Base-by-base conservation (phyloP, 2,329 filamentous ascomycete species). In the Ceratocystis papillata region DNA sequence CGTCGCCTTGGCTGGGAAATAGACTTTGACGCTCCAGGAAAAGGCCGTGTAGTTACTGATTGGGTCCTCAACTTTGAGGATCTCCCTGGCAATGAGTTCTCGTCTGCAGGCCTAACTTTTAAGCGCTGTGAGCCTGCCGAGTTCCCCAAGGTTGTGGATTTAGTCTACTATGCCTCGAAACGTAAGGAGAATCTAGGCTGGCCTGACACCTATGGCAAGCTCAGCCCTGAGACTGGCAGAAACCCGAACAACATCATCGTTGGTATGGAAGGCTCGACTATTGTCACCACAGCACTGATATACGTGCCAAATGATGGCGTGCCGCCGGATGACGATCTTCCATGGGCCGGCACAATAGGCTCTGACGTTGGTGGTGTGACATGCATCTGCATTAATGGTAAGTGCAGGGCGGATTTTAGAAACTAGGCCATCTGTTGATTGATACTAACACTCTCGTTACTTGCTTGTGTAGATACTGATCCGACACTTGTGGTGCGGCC, bases 321-420 rank as follows among this genome's bases (percentile, higher is more conserved):
- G 61, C 76, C 76, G 1, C 75, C 77, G 20, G 76, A 77, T 8
- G 74, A 76, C 5, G 81, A 85, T 69, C 73, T 85, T 8, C 82
- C 82, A 1, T 86, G 83, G 83, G 78, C 81, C 5, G 73, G 74
- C 53, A 76, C 73, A 1, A 78, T 84, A 66, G 80, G 78, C 10
- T 72, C 73, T 55, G 76, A 80, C 67, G 79, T 83, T 53, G 83
- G 83, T 59, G 83, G 83, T 30, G 78, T 83, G 45, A 79, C 82
- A n/a, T 86, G 83, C 72, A 80, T 85, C 64, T 85, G 80, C 73
- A 79, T 85, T 69, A 74, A 76, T 71, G 80, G 83, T 83, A 72
- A 68, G 80, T 77, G 25, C 64, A 1, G 28, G 37, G 44, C 28
- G 1, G 8, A 28, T 37, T 41, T n/a, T 53, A 12, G 22, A 41